Evolutionary conservation across 2,329 filamentous ascomycete species (phyloP).

Genomic region (Cladophialophora yegresii): DNA sequence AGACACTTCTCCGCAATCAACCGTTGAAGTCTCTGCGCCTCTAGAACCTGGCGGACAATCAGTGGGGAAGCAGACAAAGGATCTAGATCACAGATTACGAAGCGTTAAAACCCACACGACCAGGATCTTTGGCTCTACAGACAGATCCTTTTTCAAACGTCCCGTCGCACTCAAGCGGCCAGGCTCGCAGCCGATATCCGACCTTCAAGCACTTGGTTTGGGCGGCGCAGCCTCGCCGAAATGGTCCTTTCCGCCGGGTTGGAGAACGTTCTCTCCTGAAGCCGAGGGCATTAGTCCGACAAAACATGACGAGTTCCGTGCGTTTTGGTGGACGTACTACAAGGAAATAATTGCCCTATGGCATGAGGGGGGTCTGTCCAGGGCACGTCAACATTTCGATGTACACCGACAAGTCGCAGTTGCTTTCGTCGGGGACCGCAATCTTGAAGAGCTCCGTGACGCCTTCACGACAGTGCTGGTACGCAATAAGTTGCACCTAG

Average conservation of each 20-base stretch:
- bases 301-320: conserved; percentile 2
- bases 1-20: not conserved
- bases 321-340: not conserved
- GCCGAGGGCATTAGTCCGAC: not conserved
- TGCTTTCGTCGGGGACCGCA: conserved; percentile 52
- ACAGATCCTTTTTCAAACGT: not conserved
- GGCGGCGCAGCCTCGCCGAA: not conserved
- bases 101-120: not conserved
- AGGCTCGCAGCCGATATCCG: not conserved
- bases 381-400: conserved; percentile 95
- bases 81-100: not conserved
- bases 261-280: not conserved
- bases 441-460: conserved; percentile 13
- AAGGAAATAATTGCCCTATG: not conserved
- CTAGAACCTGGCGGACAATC: not conserved
- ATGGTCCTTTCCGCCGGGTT: conserved; percentile 2
- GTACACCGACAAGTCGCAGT: conserved; percentile 90
- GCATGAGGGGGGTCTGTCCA: conserved; percentile 62
- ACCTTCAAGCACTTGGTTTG: not conserved
- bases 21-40: not conserved
- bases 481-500: conserved; percentile 65
- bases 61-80: not conserved
- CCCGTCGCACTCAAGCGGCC: not conserved
- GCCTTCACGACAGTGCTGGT: conserved; percentile 13
- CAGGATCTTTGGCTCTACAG: not conserved